Conservation (phyloP, 345 rosid genomes). For the Salix dunnii region DNA sequence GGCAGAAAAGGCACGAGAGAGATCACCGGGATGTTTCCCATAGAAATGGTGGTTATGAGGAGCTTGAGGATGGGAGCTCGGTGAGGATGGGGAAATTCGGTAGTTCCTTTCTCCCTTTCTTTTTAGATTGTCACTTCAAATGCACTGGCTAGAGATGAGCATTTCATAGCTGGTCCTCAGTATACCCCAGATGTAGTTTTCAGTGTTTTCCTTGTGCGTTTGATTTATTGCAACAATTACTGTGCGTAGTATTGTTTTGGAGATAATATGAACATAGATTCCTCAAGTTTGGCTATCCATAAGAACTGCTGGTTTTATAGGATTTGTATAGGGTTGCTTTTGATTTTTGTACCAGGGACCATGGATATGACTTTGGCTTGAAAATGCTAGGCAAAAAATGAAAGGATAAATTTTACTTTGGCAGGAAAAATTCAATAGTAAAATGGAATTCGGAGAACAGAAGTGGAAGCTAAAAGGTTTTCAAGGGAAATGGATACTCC, state of each 20-base stretch:
- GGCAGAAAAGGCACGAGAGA: conserved; percentile 72
- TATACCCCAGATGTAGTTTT: conserved; percentile 1
- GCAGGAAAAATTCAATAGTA: neutral
- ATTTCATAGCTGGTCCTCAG: neutral
- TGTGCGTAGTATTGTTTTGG: neutral
- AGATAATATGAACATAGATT: neutral
- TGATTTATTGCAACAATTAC: neutral
- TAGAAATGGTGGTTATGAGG: conserved; percentile 61
- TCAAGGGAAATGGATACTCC: neutral
- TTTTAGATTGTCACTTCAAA: conserved; percentile 1
- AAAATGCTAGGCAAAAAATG: neutral
- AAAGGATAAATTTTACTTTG: neutral
- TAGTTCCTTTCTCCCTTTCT: conserved; percentile 17
- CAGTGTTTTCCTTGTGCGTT: neutral
- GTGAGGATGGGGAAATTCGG: conserved; percentile 82
- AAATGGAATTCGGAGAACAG: neutral
- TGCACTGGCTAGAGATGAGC: conserved; percentile 10
- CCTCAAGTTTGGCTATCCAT: neutral
- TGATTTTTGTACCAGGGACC: neutral
- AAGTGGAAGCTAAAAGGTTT: neutral
- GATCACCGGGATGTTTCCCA: conserved; percentile 70
- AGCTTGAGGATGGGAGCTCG: conserved; percentile 97
- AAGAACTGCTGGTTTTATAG: neutral
- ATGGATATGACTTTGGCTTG: neutral
- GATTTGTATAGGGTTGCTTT: neutral